Evolutionary conservation across 495 filamentous ascomycete species (phyloP).

Genomic region (Gamarada debralockiae): DNA sequence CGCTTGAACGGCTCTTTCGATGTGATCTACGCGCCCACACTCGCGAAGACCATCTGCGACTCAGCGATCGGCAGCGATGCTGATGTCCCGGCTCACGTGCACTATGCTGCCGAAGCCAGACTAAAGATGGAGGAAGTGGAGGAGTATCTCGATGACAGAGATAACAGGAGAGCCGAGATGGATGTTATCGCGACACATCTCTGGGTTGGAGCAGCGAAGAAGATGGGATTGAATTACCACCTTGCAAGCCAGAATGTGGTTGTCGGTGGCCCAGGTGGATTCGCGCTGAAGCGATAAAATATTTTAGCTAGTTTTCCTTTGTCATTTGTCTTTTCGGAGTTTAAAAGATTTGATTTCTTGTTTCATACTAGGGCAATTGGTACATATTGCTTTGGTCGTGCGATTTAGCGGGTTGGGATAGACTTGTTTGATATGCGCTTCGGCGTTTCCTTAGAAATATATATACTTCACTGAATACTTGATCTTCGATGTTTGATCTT

Average conservation of each 20-base stretch:
- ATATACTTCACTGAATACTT: too few species aligned
- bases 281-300: too few species aligned
- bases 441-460: too few species aligned
- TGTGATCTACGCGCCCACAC: not conserved
- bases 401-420: too few species aligned
- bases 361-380: too few species aligned
- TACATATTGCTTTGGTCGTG: too few species aligned
- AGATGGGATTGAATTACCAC: not conserved
- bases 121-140: not conserved
- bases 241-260: not conserved
- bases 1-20: constrained; percentile 9
- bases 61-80: not conserved
- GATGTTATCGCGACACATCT: not conserved
- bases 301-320: too few species aligned
- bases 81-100: not conserved
- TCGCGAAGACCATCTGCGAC: not conserved
- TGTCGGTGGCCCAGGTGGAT: not conserved
- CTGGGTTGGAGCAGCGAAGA: not conserved
- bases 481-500: too few species aligned
- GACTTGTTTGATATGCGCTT: too few species aligned
- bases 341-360: too few species aligned
- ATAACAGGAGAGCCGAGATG: not conserved
- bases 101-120: not conserved
- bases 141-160: not conserved
- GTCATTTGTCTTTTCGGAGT: too few species aligned